These are phyloP conservation scores for Nymphaea thermarum DNA, from an alignment of 164 flowering plant species.

Conservation along the genomic window DNA sequence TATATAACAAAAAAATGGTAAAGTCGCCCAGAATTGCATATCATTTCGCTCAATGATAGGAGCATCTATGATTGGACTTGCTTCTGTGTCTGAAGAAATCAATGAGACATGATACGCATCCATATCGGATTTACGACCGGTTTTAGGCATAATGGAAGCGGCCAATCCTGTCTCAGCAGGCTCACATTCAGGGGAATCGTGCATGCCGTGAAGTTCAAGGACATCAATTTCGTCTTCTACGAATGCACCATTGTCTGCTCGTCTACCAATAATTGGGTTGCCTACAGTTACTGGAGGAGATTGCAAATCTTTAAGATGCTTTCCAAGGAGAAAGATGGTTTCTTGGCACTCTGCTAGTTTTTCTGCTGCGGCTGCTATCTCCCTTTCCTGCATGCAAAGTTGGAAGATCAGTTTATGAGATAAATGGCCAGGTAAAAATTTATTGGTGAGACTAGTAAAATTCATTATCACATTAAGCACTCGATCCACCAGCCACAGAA, in stretches of 20 bases:
- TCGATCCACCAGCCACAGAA: not conserved
- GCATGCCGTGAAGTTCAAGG: constrained; percentile 12
- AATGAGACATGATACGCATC: constrained; percentile 17
- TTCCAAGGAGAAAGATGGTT: constrained; percentile 81
- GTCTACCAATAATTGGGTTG: constrained; percentile 33
- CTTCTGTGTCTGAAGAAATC: constrained; percentile 37
- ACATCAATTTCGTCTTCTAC: constrained; percentile 24
- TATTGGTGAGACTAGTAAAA: not conserved
- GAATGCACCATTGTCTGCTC: constrained; percentile 21
- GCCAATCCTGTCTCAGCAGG: constrained; percentile 29
- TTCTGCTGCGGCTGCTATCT: constrained; percentile 79
- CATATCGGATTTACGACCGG: constrained; percentile 37
- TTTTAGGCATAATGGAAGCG: constrained; percentile 9
- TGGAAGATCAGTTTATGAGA: not conserved
- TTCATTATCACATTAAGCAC: not conserved
- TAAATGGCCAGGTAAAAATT: not conserved
- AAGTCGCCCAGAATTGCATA: too few relatives aligned
- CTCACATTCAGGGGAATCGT: constrained; percentile 22
- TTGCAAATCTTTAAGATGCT: constrained; percentile 60
- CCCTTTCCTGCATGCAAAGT: constrained; percentile 41
- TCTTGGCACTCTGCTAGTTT: constrained; percentile 95
- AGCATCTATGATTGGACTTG: constrained; percentile 14
- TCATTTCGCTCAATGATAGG: too few relatives aligned
- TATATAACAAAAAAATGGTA: too few relatives aligned
- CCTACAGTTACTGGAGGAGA: constrained; percentile 47